Percentiles rank a stretch among this genome's conserved stretches.
These are phyloP conservation scores for Phytopythium mirpurense DNA, from an alignment of 352 stramenopile species.

Conservation along the genomic window DNA sequence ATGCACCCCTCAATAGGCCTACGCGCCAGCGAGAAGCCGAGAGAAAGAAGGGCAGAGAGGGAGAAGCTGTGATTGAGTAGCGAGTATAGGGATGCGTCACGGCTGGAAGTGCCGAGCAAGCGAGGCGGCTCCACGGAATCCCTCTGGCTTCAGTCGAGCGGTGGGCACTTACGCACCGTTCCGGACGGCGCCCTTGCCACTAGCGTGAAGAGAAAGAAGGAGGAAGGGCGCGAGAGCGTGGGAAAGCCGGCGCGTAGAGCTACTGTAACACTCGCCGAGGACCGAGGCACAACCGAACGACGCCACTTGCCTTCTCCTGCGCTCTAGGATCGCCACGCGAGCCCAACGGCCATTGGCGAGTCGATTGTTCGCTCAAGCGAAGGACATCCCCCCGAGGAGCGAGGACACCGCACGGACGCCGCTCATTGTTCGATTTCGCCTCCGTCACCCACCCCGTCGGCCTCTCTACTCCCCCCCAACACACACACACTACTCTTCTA, in stretches of 20 bases:
- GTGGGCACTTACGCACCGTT: constrained; percentile 2
- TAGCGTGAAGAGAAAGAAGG: constrained; percentile 1
- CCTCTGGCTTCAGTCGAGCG: constrained; percentile 4
- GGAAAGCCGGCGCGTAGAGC: background rate
- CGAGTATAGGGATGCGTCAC: too few species aligned
- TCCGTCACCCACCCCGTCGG: background rate
- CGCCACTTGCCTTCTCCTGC: background rate
- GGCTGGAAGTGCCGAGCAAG: background rate
- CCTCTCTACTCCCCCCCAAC: background rate
- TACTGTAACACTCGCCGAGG: too few species aligned
- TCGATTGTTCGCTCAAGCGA: too few species aligned
- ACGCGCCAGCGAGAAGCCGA: too few species aligned
- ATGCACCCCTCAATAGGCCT: too few species aligned
- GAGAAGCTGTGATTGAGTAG: too few species aligned
- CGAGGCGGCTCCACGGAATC: background rate
- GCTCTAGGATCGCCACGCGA: background rate
- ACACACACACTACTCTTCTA: constrained; percentile 6
- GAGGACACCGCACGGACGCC: background rate
- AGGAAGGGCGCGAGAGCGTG: background rate
- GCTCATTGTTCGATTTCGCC: constrained; percentile 9
- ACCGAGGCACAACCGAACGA: constrained; percentile 3
- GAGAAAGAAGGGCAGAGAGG: too few species aligned
- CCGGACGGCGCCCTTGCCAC: constrained; percentile 2
- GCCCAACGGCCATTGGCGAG: background rate
- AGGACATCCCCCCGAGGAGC: too few species aligned